phyloP scores from a whole-genome alignment of 306 rosid genomes.

The Erythrophleum fordii region DNA sequence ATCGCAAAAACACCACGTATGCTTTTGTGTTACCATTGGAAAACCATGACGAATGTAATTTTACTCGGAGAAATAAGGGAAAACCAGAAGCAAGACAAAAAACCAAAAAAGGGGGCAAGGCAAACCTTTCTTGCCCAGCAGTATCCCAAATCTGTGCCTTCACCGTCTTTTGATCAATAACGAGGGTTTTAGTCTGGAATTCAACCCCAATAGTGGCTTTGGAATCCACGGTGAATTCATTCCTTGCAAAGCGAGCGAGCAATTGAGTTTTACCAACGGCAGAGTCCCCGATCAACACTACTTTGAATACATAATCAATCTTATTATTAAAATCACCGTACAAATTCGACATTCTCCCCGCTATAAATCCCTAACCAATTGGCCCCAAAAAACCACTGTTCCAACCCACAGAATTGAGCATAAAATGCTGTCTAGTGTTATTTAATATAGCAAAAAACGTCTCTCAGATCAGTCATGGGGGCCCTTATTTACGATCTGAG shows the following conservation, averaged over 20 bases:
- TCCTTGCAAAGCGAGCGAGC: conserved; percentile 75
- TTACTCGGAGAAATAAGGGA: not conserved
- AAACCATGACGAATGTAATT: not conserved
- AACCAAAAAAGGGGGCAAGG: not conserved
- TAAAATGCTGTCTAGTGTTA: not conserved
- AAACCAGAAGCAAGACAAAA: not conserved
- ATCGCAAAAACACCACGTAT: not conserved
- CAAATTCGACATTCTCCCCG: conserved; percentile 69
- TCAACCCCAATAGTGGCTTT: conserved; percentile 95
- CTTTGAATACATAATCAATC: conserved; percentile 92
- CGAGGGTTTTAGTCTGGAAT: conserved; percentile 85
- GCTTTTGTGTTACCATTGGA: not conserved
- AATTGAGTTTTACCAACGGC: conserved; percentile 92
- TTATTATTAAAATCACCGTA: conserved; percentile 76
- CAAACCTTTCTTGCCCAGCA: conserved; percentile 92
- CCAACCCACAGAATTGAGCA: conserved; percentile 22
- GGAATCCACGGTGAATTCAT: conserved; percentile 74
- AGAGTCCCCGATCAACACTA: conserved; percentile 91
- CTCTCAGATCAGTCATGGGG: conserved; percentile 23
- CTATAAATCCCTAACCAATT: not conserved
- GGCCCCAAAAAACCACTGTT: conserved; percentile 22
- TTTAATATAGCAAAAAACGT: not conserved
- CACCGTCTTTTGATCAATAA: conserved; percentile 73
- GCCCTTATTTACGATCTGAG: not conserved
- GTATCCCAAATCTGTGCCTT: conserved; percentile 96